Base-by-base conservation (phyloP, 2,329 filamentous ascomycete species). In the Plectosphaerella cucumerina region DNA sequence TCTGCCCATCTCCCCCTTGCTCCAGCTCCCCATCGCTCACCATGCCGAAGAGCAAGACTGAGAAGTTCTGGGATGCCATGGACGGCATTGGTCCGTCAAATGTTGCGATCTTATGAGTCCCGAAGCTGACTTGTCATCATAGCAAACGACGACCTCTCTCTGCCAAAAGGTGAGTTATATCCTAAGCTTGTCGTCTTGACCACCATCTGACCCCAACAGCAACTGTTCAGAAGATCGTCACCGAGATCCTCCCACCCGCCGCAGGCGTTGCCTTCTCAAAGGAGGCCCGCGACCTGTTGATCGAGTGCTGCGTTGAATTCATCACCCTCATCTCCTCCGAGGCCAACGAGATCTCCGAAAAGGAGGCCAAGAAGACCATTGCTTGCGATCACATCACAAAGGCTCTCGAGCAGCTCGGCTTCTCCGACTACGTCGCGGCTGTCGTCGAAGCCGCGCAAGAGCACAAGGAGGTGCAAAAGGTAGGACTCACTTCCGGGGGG, bases 281-380 rank as follows among this genome's bases (percentile, higher is more conserved):
- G 68, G 94, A 99, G 62, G 92, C 93, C 12, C 87, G 94, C 53
- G 94, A 99, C 65, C 79, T 97, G 3, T 79, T 99, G 48, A 99
- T 99, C 63, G 94, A 97, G 75, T 97, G 94, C 74, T 99, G 94
- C 65, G 93, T 99, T 63, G 94, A 99, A 70, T 99, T 99, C 70
- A 97, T 99, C 70, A 97, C 94, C 17, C 83, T 99, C 63, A 89
- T 99, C 60, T 97, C 92, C n/a, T 96, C 90, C 45, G 93, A 99
- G 74, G 94, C 94, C 56, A 99, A 99, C 70, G 94, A 99, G 63
- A 99, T 99, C 58, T 95, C 92, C 12, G 94, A 99, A 69, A 96
- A 96, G 70, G 94, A 99, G 65, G 90, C 92, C 47, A 99, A 99
- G 77, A 99, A 99, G 80, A 99, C 94, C 4, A 99, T 99, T 61